Evolutionary conservation across 78 protist genomes (phyloP).

Genomic region (slime mould (Dictyostelium discoideum)): DNA sequence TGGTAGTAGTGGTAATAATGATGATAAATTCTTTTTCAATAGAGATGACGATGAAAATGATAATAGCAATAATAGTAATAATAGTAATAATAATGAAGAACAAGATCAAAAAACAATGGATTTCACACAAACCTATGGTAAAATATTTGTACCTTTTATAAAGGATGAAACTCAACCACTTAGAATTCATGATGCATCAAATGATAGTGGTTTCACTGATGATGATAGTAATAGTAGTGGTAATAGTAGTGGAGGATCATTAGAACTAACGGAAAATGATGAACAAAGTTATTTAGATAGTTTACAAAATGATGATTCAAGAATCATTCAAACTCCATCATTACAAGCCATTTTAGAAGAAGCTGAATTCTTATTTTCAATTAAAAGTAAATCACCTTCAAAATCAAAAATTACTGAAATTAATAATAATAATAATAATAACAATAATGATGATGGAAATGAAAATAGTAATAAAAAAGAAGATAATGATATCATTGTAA

Average conservation of each 20-base stretch:
- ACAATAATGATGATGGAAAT: background rate
- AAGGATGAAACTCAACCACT: slow-evolving; percentile 61
- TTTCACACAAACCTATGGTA: slow-evolving; percentile 54
- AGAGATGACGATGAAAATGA: background rate
- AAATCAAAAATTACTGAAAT: background rate
- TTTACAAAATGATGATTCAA: background rate
- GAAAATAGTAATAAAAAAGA: background rate
- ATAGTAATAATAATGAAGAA: background rate
- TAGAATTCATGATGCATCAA: background rate
- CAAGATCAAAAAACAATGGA: slow-evolving; percentile 59
- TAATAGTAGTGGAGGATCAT: background rate
- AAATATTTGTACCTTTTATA: slow-evolving; percentile 48
- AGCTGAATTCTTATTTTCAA: background rate
- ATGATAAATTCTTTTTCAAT: background rate
- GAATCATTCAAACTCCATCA: background rate
- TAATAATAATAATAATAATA: background rate
- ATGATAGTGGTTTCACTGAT: background rate
- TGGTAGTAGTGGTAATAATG: background rate
- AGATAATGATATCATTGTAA: background rate
- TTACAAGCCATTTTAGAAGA: background rate
- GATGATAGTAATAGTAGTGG: too few relatives aligned
- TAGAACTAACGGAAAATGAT: slow-evolving; percentile 11
- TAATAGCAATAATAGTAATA: background rate
- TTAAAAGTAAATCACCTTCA: background rate
- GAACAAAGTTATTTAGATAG: background rate